A percentile compares a stretch with the other conserved stretches of the same genome.
phyloP scores from a whole-genome alignment of 306 rosid species.

The Rosa rugosa region DNA sequence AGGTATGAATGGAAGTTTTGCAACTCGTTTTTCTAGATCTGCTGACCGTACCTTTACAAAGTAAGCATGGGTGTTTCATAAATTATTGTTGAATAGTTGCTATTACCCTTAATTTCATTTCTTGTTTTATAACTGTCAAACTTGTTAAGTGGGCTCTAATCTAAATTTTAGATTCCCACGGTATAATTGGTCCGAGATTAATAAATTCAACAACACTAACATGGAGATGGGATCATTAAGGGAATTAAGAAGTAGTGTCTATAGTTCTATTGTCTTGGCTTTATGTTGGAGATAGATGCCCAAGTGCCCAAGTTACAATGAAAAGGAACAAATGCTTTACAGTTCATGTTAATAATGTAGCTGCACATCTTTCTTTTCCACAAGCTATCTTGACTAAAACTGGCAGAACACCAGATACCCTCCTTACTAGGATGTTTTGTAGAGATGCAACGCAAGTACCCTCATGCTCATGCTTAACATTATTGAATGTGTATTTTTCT shows the following conservation, averaged over 20 bases:
- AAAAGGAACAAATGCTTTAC: background rate
- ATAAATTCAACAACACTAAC: background rate
- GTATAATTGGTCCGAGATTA: background rate
- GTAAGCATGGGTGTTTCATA: conserved; percentile 43
- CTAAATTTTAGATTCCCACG: background rate
- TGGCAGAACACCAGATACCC: background rate
- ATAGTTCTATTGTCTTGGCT: background rate
- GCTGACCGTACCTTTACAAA: conserved; percentile 69
- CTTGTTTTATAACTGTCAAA: background rate
- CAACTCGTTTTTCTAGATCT: conserved; percentile 92
- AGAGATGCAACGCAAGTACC: background rate
- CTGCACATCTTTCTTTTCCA: background rate
- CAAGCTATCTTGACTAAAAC: background rate
- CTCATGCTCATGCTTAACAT: background rate
- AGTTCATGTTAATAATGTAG: background rate
- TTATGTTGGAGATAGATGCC: background rate
- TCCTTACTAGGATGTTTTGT: background rate
- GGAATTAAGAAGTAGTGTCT: background rate
- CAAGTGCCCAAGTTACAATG: background rate
- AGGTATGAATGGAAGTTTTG: conserved; percentile 87
- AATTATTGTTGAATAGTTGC: conserved; percentile 12
- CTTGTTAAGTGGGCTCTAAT: background rate
- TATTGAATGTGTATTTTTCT: background rate
- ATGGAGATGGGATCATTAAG: background rate
- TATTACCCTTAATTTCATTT: background rate